Conservation (phyloP, 169 alveolate genomes). For the Ophryocystis elektroscirrha region DNA sequence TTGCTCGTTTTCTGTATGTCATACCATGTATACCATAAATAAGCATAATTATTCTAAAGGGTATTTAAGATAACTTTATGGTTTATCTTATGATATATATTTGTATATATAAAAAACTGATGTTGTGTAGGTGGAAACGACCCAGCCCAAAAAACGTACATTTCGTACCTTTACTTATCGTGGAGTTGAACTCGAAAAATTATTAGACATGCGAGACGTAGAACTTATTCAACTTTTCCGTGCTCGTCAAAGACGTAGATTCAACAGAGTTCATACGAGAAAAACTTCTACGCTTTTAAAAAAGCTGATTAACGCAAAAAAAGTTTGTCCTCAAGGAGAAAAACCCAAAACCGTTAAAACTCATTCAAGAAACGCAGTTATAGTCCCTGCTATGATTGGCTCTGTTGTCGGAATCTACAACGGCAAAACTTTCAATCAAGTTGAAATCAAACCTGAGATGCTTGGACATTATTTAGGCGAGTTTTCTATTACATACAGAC, state of each 20-base stretch:
- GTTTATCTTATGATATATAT: no score
- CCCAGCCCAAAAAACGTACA: conserved; percentile 72
- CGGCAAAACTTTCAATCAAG: conserved; percentile 82
- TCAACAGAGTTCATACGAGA: conserved; percentile 25
- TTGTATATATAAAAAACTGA: no score
- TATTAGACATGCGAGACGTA: conserved; percentile 50
- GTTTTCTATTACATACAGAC: conserved; percentile 92
- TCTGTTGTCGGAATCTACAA: conserved; percentile 88
- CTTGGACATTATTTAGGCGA: conserved; percentile 96
- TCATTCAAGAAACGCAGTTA: conserved; percentile 72
- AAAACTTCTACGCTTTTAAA: conserved; percentile 33
- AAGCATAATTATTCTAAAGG: no score
- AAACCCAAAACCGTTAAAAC: conserved; percentile 83
- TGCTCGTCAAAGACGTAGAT: conserved; percentile 89
- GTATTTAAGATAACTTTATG: no score
- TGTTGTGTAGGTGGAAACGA: no score
- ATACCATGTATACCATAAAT: no score
- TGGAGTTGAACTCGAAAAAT: conserved; percentile 81
- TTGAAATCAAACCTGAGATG: conserved; percentile 91
- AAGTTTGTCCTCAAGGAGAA: conserved; percentile 59
- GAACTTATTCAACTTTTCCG: conserved; percentile 67
- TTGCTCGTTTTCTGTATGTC: no score
- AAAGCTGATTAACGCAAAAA: conserved; percentile 37
- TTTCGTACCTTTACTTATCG: conserved; percentile 87
- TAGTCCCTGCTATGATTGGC: conserved; percentile 90